phyloP scores from a whole-genome alignment of 768 basidiomycete species.

The Leccinellum albellum region DNA sequence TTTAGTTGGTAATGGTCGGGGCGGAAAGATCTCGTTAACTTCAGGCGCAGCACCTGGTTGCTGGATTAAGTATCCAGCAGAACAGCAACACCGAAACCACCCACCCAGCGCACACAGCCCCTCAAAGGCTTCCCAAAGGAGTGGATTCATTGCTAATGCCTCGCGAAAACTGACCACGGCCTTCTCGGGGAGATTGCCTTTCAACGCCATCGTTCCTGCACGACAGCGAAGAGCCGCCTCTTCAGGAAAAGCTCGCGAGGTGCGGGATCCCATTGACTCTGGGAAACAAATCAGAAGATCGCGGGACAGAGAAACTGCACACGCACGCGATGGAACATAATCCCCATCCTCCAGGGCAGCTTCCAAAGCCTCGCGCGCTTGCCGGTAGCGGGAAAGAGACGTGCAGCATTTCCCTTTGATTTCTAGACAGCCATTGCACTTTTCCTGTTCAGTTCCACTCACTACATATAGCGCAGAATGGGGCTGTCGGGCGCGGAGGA shows the following conservation, averaged over 20 bases:
- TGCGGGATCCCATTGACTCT: constrained; percentile 56
- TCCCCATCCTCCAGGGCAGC: constrained; percentile 50
- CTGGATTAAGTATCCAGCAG: constrained; percentile 11
- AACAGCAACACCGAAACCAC: constrained; percentile 17
- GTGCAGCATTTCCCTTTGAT: constrained; percentile 77
- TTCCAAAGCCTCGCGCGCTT: constrained; percentile 72
- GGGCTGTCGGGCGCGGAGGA: constrained; percentile 66
- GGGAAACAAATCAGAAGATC: constrained; percentile 13
- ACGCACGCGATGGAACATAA: constrained; percentile 59
- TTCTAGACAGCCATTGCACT: constrained; percentile 73
- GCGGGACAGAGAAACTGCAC: constrained; percentile 1
- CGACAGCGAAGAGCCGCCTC: constrained; percentile 73
- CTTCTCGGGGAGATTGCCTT: constrained; percentile 72
- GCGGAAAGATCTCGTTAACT: constrained; percentile 70
- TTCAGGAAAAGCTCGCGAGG: constrained; percentile 61
- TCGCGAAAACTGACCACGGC: constrained; percentile 70
- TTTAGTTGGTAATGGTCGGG: constrained; percentile 54
- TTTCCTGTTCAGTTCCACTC: constrained; percentile 53
- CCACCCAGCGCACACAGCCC: constrained; percentile 77
- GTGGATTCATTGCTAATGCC: constrained; percentile 69
- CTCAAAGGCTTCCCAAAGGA: constrained; percentile 92
- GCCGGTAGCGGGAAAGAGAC: constrained; percentile 66
- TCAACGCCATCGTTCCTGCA: constrained; percentile 70
- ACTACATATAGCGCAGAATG: constrained; percentile 75
- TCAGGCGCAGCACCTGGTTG: constrained; percentile 62